Percentiles rank a stretch among this genome's conserved stretches.
These are phyloP conservation scores for Kockovaella imperatae DNA, from an alignment of 768 basidiomycete genomes.

Conservation along the genomic window DNA sequence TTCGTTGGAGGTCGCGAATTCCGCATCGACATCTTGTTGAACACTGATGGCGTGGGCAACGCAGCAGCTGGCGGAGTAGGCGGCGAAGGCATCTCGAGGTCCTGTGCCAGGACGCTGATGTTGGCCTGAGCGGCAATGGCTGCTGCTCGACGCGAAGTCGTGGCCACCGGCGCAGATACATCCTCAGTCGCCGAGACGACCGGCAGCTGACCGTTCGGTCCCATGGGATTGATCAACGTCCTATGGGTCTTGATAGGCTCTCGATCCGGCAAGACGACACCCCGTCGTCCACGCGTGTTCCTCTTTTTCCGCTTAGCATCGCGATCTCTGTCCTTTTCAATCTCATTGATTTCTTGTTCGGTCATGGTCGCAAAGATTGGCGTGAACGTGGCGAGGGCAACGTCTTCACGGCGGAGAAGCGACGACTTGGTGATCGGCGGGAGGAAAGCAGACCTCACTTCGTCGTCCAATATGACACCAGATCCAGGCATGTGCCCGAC, in stretches of 20 bases:
- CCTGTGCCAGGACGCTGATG: slow-evolving; percentile 50
- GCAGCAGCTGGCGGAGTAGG: slow-evolving; percentile 54
- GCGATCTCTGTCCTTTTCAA: slow-evolving; percentile 89
- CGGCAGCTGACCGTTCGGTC: slow-evolving; percentile 25
- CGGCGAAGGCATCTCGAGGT: slow-evolving; percentile 40
- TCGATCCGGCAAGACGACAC: slow-evolving; percentile 75
- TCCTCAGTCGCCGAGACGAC: slow-evolving; percentile 50
- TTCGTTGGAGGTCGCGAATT: slow-evolving; percentile 7
- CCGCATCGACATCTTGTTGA: slow-evolving; percentile 9
- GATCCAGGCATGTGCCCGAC: slow-evolving; percentile 81
- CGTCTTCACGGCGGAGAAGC: slow-evolving; percentile 57
- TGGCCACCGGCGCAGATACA: slow-evolving; percentile 59
- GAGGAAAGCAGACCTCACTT: slow-evolving; percentile 79
- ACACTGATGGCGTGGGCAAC: slow-evolving; percentile 45
- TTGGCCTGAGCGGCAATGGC: slow-evolving; percentile 92
- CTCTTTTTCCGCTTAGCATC: slow-evolving; percentile 66
- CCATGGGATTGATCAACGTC: slow-evolving; percentile 48
- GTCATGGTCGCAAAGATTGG: slow-evolving; percentile 83
- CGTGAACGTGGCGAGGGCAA: slow-evolving; percentile 62
- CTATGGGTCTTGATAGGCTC: slow-evolving; percentile 87
- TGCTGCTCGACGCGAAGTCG: slow-evolving; percentile 65
- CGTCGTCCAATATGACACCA: slow-evolving; percentile 71
- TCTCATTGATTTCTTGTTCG: slow-evolving; percentile 78
- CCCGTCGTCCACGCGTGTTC: slow-evolving; percentile 70
- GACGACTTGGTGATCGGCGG: slow-evolving; percentile 62